A percentile compares a stretch with the other conserved stretches of the same genome.
phyloP scores from a whole-genome alignment of 2,329 filamentous ascomycete genomes.

The Pleomassaria siparia region DNA sequence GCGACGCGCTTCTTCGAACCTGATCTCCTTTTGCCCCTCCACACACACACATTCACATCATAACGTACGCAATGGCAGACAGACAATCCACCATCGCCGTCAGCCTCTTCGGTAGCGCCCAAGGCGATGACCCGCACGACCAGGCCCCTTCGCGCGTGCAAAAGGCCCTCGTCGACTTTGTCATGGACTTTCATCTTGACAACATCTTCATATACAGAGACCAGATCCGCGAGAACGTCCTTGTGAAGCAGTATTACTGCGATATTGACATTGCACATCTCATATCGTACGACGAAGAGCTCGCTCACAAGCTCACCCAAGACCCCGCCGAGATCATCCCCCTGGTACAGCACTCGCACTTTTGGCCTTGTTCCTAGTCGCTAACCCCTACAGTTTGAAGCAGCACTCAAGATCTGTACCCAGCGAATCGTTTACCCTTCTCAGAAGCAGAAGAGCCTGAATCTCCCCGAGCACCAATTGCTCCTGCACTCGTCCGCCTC shows the following conservation, averaged over 20 bases:
- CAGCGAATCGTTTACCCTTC: slow-evolving; percentile 90
- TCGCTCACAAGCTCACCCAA: slow-evolving; percentile 84
- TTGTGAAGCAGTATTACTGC: slow-evolving; percentile 92
- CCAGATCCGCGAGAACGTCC: slow-evolving; percentile 90
- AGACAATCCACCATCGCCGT: slow-evolving; percentile 82
- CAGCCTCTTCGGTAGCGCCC: slow-evolving; percentile 66
- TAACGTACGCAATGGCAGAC: slow-evolving; percentile 63
- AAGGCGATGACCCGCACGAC: slow-evolving; percentile 36
- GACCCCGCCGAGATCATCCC: slow-evolving; percentile 93
- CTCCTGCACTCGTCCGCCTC: slow-evolving; percentile 91
- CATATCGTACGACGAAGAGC: slow-evolving; percentile 93
- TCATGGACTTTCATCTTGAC: slow-evolving; percentile 90
- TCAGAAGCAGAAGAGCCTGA: slow-evolving; percentile 60
- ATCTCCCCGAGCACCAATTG: slow-evolving; percentile 87
- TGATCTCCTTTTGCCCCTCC: background rate
- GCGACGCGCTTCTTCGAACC: background rate
- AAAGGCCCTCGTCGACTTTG: slow-evolving; percentile 81
- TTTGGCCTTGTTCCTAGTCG: background rate
- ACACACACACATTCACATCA: too few species aligned
- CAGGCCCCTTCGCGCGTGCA: slow-evolving; percentile 57
- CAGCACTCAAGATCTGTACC: slow-evolving; percentile 85
- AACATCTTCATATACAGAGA: slow-evolving; percentile 97
- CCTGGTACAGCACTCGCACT: slow-evolving; percentile 61
- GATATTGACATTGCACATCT: slow-evolving; percentile 94
- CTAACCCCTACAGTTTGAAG: slow-evolving; percentile 71